phyloP scores from a whole-genome alignment of 768 basidiomycete species.

The Megacollybia marginata region DNA sequence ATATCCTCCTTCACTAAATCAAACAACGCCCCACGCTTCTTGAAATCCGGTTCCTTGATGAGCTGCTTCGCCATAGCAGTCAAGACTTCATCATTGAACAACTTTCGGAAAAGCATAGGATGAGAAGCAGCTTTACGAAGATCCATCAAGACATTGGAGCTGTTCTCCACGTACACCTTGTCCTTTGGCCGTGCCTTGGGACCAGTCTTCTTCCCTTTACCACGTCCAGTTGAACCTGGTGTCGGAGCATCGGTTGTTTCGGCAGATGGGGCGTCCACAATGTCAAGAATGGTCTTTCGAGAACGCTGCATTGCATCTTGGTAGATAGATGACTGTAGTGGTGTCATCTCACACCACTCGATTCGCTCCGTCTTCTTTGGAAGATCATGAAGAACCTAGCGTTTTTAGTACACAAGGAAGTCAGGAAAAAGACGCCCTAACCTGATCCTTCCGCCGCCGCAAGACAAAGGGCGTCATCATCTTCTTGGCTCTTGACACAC shows the following conservation, averaged over 20 bases:
- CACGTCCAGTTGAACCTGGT: conserved; percentile 8
- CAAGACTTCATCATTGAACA: conserved; percentile 73
- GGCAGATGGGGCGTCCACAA: conserved; percentile 17
- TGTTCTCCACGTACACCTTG: conserved; percentile 71
- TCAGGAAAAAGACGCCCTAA: conserved; percentile 17
- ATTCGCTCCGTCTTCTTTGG: conserved; percentile 91
- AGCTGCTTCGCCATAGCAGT: conserved; percentile 72
- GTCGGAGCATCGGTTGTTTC: conserved; percentile 13
- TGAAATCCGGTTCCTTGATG: conserved; percentile 89
- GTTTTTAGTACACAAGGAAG: not conserved
- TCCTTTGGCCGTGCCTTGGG: conserved; percentile 42
- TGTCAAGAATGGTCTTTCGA: conserved; percentile 67
- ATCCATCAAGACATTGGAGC: conserved; percentile 94
- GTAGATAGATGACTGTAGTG: conserved; percentile 77
- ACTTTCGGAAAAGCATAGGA: conserved; percentile 89
- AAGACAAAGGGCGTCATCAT: conserved; percentile 99
- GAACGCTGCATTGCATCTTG: conserved; percentile 79
- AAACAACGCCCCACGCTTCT: conserved; percentile 70
- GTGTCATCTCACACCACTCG: conserved; percentile 92
- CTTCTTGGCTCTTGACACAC: conserved; percentile 91
- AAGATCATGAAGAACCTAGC: conserved; percentile 83
- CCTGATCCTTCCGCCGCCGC: conserved; percentile 94
- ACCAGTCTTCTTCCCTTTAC: conserved; percentile 20
- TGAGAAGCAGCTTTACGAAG: conserved; percentile 94
- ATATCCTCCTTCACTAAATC: conserved; percentile 94